These are phyloP conservation scores for Chara braunii DNA, from an alignment of 139 green algal species.

Conservation along the genomic window DNA sequence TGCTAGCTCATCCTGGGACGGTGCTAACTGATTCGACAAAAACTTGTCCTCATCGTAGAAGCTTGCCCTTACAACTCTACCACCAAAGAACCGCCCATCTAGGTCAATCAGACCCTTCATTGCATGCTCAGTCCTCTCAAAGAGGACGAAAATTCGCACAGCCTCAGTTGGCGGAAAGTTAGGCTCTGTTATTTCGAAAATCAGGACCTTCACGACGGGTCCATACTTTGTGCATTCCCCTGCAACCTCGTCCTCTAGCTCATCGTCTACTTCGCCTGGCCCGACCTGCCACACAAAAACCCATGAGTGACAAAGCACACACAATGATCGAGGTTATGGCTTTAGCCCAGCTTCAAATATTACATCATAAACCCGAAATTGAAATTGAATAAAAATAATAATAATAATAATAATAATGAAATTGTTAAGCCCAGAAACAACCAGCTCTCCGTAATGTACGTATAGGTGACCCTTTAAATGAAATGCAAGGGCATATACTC, in stretches of 20 bases:
- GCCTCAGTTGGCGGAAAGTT: slow-evolving; percentile 57
- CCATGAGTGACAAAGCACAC: too few species aligned
- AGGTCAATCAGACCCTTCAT: slow-evolving; percentile 68
- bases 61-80: slow-evolving; percentile 58
- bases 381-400: too few species aligned
- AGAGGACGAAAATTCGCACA: slow-evolving; percentile 83
- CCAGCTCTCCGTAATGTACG: too few species aligned
- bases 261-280: slow-evolving; percentile 81
- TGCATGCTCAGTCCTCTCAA: slow-evolving; percentile 63
- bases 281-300: slow-evolving; percentile 49
- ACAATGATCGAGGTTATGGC: too few species aligned
- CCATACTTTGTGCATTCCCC: slow-evolving; percentile 85
- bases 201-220: slow-evolving; percentile 65
- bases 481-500: too few species aligned
- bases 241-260: slow-evolving; percentile 84
- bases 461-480: too few species aligned
- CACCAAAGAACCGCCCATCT: slow-evolving; percentile 73
- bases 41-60: slow-evolving; percentile 82
- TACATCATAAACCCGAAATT: too few species aligned
- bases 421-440: too few species aligned
- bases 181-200: slow-evolving; percentile 67
- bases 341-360: too few species aligned
- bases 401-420: too few species aligned
- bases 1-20: too few species aligned
- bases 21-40: slow-evolving; percentile 61